These are phyloP conservation scores for Neurospora sp. DNA, from an alignment of 495 filamentous ascomycete genomes.

Conservation along the genomic window DNA sequence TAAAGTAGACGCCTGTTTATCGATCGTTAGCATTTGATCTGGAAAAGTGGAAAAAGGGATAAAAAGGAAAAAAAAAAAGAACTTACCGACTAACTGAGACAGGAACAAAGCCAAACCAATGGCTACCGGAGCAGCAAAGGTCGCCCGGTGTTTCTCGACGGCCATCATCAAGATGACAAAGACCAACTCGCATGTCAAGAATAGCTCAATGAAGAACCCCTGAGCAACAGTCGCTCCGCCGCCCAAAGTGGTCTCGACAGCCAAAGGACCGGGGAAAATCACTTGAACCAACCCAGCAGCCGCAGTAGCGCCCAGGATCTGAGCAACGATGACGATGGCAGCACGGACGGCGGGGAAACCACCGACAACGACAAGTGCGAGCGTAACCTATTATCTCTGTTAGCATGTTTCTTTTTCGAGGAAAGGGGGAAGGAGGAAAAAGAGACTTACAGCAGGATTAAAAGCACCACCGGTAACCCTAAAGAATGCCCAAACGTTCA, in stretches of 20 bases:
- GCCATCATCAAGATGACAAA: constrained; percentile 77
- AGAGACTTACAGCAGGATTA: constrained; percentile 52
- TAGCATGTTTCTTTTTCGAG: constrained; percentile 22
- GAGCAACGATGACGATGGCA: constrained; percentile 41
- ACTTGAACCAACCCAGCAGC: constrained; percentile 47
- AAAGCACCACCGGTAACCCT: constrained; percentile 71
- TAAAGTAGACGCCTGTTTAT: constrained; percentile 44
- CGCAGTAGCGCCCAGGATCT: constrained; percentile 49
- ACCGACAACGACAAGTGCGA: constrained; percentile 48
- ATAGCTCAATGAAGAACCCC: constrained; percentile 68
- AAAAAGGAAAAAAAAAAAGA: background rate
- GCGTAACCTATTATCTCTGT: constrained; percentile 28
- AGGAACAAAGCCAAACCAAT: constrained; percentile 70
- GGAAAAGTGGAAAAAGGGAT: background rate
- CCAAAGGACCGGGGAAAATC: constrained; percentile 53
- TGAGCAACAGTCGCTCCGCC: constrained; percentile 47
- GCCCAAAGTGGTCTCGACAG: constrained; percentile 50
- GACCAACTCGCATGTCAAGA: constrained; percentile 68
- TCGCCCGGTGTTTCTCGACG: constrained; percentile 72
- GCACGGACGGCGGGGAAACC: constrained; percentile 42
- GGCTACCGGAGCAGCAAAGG: constrained; percentile 66
- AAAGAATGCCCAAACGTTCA: constrained; percentile 83
- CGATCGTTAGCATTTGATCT: background rate
- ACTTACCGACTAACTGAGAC: constrained; percentile 47
- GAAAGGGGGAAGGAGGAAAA: constrained; percentile 17